Base-by-base conservation (phyloP, 2,329 filamentous ascomycete genomes). In the Penicillium thymicola region DNA sequence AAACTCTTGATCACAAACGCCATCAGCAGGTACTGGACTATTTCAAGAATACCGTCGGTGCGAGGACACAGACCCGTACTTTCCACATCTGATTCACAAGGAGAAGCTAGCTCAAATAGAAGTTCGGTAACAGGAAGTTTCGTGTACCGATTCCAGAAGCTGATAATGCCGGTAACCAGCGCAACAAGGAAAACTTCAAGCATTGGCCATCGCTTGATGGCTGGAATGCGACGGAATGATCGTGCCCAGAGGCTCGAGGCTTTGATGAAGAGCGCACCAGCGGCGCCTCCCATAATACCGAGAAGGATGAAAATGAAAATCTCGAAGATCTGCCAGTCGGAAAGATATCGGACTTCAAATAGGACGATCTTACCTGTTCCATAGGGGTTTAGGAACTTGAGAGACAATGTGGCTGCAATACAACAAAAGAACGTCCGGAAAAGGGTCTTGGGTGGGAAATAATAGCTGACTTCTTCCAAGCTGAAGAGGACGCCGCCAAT, bases 351-450 rank as follows among this genome's bases (percentile, higher is more conserved):
- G 49, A 99, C 92, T 72, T 97, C 87, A 72, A 99, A 99, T 68
- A 97, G 83, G 65, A 99, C 94, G 61, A 99, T 96, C 76, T 99
- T 97, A 70, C 89, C 87, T 0, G 92, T 97, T 30, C 93, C 93
- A 67, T 97, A 99, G 0, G 94, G 94, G 66, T 99, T 95, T 37
- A 97, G 79, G 64, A 97, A 97, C 69, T 97, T 97, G 65, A 99
- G 80, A 1, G 92, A 93, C 34, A 99, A 76, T 0, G 94, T 92
- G 1, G 94, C 92, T 32, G 79, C 88, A 66, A 97, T 97, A 74
- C 93, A 97, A 78, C 93, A 97, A 76, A 97, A 97, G 75, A 99
- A 99, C 0, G 94, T 97, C 51, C 94, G 82, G 78, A 99, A 99
- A 9, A 99, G 82, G 0, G 93, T 97, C 77, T 99, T 97, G 6